A percentile compares a stretch with the other conserved stretches of the same genome.
These are phyloP conservation scores for Grosmannia clavigera DNA, from an alignment of 2,329 filamentous ascomycete species.

Conservation along the genomic window DNA sequence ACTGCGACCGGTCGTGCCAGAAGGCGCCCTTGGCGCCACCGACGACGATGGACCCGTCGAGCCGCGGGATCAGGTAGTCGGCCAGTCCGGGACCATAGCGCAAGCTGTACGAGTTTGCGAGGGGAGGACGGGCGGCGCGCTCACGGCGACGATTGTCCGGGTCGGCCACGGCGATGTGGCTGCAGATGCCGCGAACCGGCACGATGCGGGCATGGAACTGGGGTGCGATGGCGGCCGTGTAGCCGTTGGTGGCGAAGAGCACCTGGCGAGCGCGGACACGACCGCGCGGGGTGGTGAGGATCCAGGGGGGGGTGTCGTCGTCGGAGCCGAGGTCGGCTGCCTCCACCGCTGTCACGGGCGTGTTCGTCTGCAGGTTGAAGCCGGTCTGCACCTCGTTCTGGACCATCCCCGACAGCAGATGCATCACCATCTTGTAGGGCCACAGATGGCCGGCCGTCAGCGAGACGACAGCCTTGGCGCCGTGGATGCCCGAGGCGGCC, in stretches of 20 bases:
- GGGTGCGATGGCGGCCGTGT: conserved; percentile 15
- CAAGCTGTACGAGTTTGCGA: conserved; percentile 14
- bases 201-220: conserved; percentile 11
- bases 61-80: conserved; percentile 29
- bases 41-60: conserved; percentile 30
- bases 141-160: too few species aligned
- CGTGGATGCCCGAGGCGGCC: background rate
- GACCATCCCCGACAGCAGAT: conserved; percentile 1
- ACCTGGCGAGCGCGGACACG: conserved; percentile 11
- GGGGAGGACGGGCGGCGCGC: background rate
- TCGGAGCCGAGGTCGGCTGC: background rate
- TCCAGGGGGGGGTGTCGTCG: background rate
- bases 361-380: conserved; percentile 10
- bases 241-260: conserved; percentile 19
- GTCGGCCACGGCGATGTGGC: conserved; percentile 4
- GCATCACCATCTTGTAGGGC: conserved; percentile 6
- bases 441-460: conserved; percentile 4
- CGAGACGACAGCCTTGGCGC: background rate
- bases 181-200: conserved; percentile 9
- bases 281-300: conserved; percentile 13
- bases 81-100: conserved; percentile 12
- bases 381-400: background rate
- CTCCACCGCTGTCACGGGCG: conserved; percentile 1
- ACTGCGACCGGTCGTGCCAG: conserved; percentile 21
- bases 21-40: conserved; percentile 22